phyloP scores from a whole-genome alignment of 345 rosid species.

The Brassica juncea region DNA sequence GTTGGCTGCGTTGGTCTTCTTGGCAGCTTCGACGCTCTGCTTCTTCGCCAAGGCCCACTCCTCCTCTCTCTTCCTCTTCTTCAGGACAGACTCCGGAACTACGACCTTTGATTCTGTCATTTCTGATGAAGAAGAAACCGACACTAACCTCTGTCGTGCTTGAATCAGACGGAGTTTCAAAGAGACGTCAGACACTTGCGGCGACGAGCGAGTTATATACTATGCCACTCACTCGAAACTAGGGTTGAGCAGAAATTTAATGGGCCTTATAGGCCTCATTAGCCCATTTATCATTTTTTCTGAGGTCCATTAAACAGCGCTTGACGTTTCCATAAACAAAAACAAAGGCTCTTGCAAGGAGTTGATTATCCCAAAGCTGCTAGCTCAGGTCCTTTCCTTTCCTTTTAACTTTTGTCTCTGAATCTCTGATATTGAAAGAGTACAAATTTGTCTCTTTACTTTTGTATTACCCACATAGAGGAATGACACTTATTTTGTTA shows the following conservation, averaged over 20 bases:
- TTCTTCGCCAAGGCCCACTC: conserved; percentile 62
- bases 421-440: too few species aligned
- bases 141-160: conserved; percentile 16
- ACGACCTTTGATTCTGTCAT: conserved; percentile 43
- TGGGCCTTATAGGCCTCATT: conserved; percentile 7
- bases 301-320: neutral
- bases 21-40: conserved; percentile 46
- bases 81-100: conserved; percentile 78
- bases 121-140: conserved; percentile 3
- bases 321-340: neutral
- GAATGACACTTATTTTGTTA: neutral
- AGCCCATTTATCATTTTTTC: neutral
- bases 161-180: conserved; percentile 23
- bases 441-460: too few species aligned
- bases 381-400: too few species aligned
- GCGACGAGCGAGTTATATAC: conserved; percentile 10
- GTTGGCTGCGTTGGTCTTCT: conserved; percentile 59
- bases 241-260: neutral
- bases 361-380: neutral
- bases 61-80: conserved; percentile 76
- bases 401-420: too few species aligned
- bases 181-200: neutral
- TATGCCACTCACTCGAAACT: conserved; percentile 15
- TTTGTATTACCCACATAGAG: too few species aligned
- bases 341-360: neutral